Conservation (phyloP, 768 basidiomycete genomes). For the Collybiopsis confluens region DNA sequence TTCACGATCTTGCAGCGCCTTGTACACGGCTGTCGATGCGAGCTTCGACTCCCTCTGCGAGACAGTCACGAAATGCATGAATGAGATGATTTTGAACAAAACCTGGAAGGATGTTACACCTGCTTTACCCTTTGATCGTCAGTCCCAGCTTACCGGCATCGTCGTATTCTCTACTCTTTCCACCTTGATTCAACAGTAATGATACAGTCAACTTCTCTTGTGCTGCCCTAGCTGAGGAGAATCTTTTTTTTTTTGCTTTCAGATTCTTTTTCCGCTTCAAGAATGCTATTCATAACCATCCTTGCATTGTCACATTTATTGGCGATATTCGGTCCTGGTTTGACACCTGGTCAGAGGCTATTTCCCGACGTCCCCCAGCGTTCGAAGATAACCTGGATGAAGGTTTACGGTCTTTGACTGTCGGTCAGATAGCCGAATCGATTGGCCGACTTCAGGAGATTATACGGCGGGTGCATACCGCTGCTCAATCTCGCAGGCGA, state of each 20-base stretch:
- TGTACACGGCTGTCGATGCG: conserved; percentile 16
- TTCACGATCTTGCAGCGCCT: not conserved
- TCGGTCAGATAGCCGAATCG: conserved; percentile 17
- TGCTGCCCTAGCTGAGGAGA: conserved; percentile 3
- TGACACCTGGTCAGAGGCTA: conserved; percentile 39
- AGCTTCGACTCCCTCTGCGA: conserved; percentile 20
- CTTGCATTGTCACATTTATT: conserved; percentile 37
- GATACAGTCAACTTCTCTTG: too few relatives aligned
- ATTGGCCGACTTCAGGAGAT: conserved; percentile 32
- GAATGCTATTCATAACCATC: conserved; percentile 43
- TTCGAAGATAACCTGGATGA: conserved; percentile 44
- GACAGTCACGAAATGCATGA: conserved; percentile 17
- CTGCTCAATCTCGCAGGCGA: conserved; percentile 22
- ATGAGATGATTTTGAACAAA: conserved; percentile 14
- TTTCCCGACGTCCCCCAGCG: conserved; percentile 29
- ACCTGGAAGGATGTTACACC: conserved; percentile 21
- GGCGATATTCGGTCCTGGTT: conserved; percentile 41
- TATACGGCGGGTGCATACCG: conserved; percentile 44
- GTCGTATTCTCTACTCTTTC: conserved; percentile 25
- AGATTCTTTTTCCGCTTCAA: conserved; percentile 61
- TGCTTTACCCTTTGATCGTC: not conserved
- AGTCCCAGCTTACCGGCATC: conserved; percentile 18
- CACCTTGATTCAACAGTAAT: conserved; percentile 16
- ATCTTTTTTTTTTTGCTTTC: too few relatives aligned
- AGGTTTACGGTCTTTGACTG: conserved; percentile 31